Evolutionary conservation across 495 filamentous ascomycete species (phyloP).

Genomic region (Usnea hakonensis): DNA sequence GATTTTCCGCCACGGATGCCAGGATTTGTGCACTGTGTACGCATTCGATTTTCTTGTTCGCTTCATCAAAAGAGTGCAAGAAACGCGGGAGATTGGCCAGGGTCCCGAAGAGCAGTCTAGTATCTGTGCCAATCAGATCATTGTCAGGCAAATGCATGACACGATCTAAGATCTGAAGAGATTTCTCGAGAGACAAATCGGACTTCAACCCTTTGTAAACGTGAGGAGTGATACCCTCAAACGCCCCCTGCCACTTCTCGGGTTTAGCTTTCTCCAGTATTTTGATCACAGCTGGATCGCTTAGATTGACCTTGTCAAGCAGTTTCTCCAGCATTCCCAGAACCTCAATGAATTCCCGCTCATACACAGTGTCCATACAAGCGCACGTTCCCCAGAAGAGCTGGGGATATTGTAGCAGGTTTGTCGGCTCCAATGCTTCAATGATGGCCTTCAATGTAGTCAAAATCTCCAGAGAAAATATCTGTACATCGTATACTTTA

Average conservation of each 20-base stretch:
- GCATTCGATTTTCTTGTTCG: slow-evolving; percentile 44
- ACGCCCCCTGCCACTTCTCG: slow-evolving; percentile 78
- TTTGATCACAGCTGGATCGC: slow-evolving; percentile 56
- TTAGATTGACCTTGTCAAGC: slow-evolving; percentile 73
- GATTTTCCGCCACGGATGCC: slow-evolving; percentile 61
- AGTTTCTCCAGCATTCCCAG: slow-evolving; percentile 87
- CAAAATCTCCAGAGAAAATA: slow-evolving; percentile 95
- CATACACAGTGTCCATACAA: slow-evolving; percentile 90
- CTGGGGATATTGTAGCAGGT: slow-evolving; percentile 81
- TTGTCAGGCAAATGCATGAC: slow-evolving; percentile 74
- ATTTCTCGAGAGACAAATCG: slow-evolving; percentile 66
- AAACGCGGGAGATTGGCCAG: slow-evolving; percentile 88
- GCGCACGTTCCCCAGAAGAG: slow-evolving; percentile 97
- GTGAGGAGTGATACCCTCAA: slow-evolving; percentile 78
- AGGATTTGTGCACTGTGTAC: slow-evolving; percentile 59
- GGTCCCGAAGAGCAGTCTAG: slow-evolving; percentile 71
- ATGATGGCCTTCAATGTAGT: slow-evolving; percentile 89
- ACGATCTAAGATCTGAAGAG: slow-evolving; percentile 68
- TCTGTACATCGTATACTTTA: slow-evolving; percentile 82
- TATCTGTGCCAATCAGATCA: slow-evolving; percentile 71
- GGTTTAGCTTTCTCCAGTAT: slow-evolving; percentile 71
- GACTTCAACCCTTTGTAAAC: slow-evolving; percentile 89
- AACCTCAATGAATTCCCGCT: slow-evolving; percentile 87
- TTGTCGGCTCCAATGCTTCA: slow-evolving; percentile 64
- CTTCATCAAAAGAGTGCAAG: slow-evolving; percentile 67